Percentiles rank a stretch among this genome's conserved stretches.
phyloP scores from a whole-genome alignment of 1,284 basidiomycete genomes.

The Fomes fomentarius region DNA sequence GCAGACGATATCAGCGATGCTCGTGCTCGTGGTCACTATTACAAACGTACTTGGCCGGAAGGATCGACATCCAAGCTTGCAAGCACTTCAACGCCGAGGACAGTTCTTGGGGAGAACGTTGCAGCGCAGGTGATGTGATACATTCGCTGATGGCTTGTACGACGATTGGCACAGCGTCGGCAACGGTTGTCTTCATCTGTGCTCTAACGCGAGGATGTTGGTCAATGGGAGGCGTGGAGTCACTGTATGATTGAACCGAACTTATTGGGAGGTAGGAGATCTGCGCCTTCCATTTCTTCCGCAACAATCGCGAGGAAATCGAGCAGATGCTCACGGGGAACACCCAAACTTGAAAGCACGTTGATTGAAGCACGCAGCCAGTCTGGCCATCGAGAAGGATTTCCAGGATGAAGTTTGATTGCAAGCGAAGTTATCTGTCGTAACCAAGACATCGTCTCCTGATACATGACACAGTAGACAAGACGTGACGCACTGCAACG shows the following conservation, averaged over 20 bases:
- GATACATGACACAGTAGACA: constrained; percentile 3
- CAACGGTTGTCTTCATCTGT: constrained; percentile 64
- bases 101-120: constrained; percentile 49
- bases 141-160: constrained; percentile 64
- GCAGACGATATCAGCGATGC: constrained; percentile 5
- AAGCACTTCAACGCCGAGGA: constrained; percentile 77
- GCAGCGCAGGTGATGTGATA: constrained; percentile 40
- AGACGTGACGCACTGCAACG: constrained; percentile 66
- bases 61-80: constrained; percentile 77
- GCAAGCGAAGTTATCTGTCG: constrained; percentile 73
- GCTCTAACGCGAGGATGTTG: constrained; percentile 40
- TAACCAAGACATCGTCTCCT: not conserved
- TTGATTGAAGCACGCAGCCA: constrained; percentile 70
- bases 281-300: constrained; percentile 78
- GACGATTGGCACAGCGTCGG: constrained; percentile 70
- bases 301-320: constrained; percentile 86
- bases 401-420: constrained; percentile 66
- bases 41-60: constrained; percentile 72
- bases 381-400: constrained; percentile 64
- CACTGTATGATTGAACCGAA: constrained; percentile 42
- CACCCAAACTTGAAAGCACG: constrained; percentile 58
- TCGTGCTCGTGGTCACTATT: not conserved
- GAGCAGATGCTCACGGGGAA: constrained; percentile 58
- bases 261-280: constrained; percentile 77
- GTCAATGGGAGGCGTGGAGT: not conserved